Percentiles rank a stretch among this genome's conserved stretches.
These are phyloP conservation scores for Boletus mariae DNA, from an alignment of 1,284 basidiomycete species.

Conservation along the genomic window DNA sequence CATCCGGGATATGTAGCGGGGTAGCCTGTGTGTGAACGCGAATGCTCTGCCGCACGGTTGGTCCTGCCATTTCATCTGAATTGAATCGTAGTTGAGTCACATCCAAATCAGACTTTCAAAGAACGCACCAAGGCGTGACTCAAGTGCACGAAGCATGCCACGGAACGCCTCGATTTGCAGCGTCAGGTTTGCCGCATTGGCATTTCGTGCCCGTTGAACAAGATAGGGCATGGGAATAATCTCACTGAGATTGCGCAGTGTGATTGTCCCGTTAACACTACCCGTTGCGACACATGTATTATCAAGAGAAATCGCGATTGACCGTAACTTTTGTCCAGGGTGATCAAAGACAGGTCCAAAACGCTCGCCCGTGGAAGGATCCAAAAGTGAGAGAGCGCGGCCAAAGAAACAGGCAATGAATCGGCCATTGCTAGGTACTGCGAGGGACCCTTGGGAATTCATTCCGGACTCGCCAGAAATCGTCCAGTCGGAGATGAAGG, in stretches of 20 bases:
- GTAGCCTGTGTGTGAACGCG: neutral
- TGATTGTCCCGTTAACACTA: neutral
- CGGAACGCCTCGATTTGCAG: neutral
- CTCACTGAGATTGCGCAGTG: neutral
- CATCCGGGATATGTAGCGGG: neutral
- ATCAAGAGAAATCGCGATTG: neutral
- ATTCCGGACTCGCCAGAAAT: neutral
- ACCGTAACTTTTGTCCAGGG: neutral
- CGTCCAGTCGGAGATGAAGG: neutral
- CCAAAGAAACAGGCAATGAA: neutral
- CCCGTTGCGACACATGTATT: neutral
- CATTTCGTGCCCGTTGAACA: neutral
- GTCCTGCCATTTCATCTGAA: neutral
- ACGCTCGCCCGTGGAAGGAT: neutral
- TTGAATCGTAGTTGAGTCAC: neutral
- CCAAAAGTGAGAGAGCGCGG: neutral
- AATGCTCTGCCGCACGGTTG: neutral
- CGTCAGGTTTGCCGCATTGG: neutral
- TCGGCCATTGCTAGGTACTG: neutral
- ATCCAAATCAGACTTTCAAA: no score
- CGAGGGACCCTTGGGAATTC: neutral
- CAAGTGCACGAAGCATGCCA: neutral
- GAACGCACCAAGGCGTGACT: neutral
- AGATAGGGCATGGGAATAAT: neutral
- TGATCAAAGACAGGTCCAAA: neutral